Percentiles rank a stretch among this genome's conserved stretches.
Conservation (phyloP, 805 yeast genomes). For the Starmerella floricola region DNA sequence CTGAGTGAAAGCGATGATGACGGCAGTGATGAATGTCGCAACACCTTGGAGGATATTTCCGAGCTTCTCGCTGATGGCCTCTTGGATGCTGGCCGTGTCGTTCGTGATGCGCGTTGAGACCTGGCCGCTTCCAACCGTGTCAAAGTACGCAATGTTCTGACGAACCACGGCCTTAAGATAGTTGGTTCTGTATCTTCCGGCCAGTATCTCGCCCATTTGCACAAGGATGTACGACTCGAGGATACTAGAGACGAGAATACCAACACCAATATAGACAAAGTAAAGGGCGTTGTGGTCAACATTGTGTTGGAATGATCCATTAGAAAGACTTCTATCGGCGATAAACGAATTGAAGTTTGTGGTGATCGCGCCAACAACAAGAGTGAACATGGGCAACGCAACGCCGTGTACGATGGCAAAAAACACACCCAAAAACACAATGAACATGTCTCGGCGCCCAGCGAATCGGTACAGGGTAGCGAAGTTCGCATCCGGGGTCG, state of each 20-base stretch:
- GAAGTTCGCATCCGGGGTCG: conserved; percentile 21
- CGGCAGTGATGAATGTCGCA: conserved; percentile 31
- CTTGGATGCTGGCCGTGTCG: conserved; percentile 33
- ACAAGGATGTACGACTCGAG: conserved; percentile 30
- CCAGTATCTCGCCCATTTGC: conserved; percentile 32
- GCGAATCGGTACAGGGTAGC: conserved; percentile 30
- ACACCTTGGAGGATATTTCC: conserved; percentile 32
- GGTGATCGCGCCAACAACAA: conserved; percentile 33
- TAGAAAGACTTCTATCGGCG: conserved; percentile 19
- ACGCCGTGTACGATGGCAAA: conserved; percentile 32
- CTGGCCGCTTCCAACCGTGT: conserved; percentile 34
- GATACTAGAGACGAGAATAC: conserved; percentile 26
- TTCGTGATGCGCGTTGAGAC: conserved; percentile 34
- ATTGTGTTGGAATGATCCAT: conserved; percentile 27
- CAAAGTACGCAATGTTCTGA: conserved; percentile 35
- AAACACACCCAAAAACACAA: conserved; percentile 26
- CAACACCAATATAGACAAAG: conserved; percentile 34
- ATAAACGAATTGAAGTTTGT: conserved; percentile 29
- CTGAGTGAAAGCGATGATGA: conserved; percentile 30
- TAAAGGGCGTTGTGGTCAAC: conserved; percentile 31
- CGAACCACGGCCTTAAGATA: conserved; percentile 31
- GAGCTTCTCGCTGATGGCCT: conserved; percentile 34
- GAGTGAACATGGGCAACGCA: conserved; percentile 33
- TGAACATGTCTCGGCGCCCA: conserved; percentile 23
- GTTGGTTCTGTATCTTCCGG: conserved; percentile 32